phyloP scores from a whole-genome alignment of 2,329 filamentous ascomycete genomes.

The Exophiala sideris region DNA sequence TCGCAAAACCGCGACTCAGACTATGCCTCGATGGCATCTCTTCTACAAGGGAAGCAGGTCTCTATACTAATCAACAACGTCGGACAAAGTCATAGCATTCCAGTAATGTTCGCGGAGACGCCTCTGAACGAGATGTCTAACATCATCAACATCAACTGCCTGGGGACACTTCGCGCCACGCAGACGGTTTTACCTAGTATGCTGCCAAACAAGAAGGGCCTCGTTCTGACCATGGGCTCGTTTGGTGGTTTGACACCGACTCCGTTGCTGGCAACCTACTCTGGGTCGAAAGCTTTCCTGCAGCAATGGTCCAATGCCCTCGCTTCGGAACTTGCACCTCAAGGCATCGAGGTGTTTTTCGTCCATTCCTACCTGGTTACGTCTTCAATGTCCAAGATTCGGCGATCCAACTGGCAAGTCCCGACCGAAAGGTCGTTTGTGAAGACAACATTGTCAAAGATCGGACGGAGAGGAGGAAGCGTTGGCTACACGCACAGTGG shows the following conservation, averaged over 20 bases:
- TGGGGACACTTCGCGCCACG: constrained; percentile 83
- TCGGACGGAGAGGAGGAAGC: constrained; percentile 73
- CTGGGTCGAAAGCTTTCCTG: constrained; percentile 94
- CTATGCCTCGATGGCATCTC: constrained; percentile 67
- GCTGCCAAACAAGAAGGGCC: constrained; percentile 75
- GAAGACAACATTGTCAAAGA: constrained; percentile 69
- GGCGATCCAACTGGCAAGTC: constrained; percentile 70
- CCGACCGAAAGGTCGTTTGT: constrained; percentile 84
- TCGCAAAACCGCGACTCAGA: constrained; percentile 66
- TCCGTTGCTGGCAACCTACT: constrained; percentile 91
- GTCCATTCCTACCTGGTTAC: constrained; percentile 91
- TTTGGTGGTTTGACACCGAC: constrained; percentile 92
- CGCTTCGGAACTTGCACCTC: constrained; percentile 73
- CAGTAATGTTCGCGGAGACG: constrained; percentile 82
- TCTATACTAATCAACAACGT: constrained; percentile 95
- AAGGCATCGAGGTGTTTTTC: constrained; percentile 85
- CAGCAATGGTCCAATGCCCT: constrained; percentile 93
- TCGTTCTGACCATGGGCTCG: constrained; percentile 96
- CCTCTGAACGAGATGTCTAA: constrained; percentile 73
- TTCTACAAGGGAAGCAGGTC: constrained; percentile 72
- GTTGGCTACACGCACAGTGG: constrained; percentile 78
- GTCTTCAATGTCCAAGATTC: constrained; percentile 95
- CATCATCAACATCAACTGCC: constrained; percentile 94
- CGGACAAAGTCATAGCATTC: constrained; percentile 88
- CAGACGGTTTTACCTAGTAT: constrained; percentile 81